Conservation (phyloP, 257 asterid genomes). For the Ehretia macrophylla region DNA sequence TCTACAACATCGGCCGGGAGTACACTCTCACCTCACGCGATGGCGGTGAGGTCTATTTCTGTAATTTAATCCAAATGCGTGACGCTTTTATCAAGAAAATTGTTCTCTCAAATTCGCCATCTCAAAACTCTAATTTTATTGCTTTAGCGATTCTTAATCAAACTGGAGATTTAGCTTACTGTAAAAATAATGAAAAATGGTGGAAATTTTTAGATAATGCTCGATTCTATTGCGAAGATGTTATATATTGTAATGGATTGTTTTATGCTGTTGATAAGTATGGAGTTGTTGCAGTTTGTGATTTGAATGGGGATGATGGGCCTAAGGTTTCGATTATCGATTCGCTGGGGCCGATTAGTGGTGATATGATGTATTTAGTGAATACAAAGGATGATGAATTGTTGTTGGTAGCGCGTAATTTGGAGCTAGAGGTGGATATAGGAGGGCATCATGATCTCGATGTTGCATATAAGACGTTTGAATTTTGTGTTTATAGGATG, state of each 20-base stretch:
- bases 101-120: slow-evolving; percentile 55
- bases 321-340: slow-evolving; percentile 35
- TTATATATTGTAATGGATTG: slow-evolving; percentile 37
- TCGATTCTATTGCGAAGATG: slow-evolving; percentile 55
- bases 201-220: slow-evolving; percentile 53
- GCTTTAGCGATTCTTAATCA: slow-evolving; percentile 52
- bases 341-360: slow-evolving; percentile 30
- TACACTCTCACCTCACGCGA: slow-evolving; percentile 39
- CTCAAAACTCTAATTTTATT: slow-evolving; percentile 21
- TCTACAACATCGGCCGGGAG: slow-evolving; percentile 60
- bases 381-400: slow-evolving; percentile 60
- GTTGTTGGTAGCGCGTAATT: slow-evolving; percentile 47
- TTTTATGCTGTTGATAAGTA: slow-evolving; percentile 49
- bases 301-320: slow-evolving; percentile 26
- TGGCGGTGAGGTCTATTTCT: slow-evolving; percentile 4
- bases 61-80: slow-evolving; percentile 57
- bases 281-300: slow-evolving; percentile 55
- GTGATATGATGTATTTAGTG: slow-evolving; percentile 75
- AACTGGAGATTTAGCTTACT: slow-evolving; percentile 51
- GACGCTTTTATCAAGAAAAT: slow-evolving; percentile 59
- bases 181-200: slow-evolving; percentile 34
- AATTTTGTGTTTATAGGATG: slow-evolving; percentile 47
- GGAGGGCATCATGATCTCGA: slow-evolving; percentile 24
- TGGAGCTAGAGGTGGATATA: slow-evolving; percentile 46
- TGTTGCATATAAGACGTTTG: slow-evolving; percentile 47